phyloP scores from a whole-genome alignment of 768 basidiomycete species.

The Trametes cinnabarina region DNA sequence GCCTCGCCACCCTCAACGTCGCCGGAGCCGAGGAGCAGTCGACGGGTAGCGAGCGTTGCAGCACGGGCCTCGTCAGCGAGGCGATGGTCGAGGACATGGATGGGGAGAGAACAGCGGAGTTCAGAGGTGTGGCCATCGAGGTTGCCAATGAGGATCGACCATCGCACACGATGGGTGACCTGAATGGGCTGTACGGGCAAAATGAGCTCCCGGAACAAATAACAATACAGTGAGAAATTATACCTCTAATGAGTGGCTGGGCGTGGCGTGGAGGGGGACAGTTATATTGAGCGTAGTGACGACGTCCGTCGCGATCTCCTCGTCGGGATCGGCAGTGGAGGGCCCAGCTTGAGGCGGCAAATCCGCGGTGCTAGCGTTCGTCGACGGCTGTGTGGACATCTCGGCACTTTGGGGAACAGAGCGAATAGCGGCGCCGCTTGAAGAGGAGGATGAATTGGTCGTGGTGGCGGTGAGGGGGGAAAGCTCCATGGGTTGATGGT shows the following conservation, averaged over 20 bases:
- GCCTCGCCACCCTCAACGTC: conserved; percentile 33
- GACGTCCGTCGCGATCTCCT: conserved; percentile 41
- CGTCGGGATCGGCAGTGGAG: conserved; percentile 3
- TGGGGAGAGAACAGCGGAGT: conserved; percentile 88
- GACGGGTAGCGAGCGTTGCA: conserved; percentile 71
- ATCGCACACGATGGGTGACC: conserved; percentile 76
- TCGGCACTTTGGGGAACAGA: not conserved
- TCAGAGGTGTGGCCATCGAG: conserved; percentile 91
- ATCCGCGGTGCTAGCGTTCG: conserved; percentile 5
- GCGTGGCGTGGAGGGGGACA: conserved; percentile 60
- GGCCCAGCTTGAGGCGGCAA: conserved; percentile 13
- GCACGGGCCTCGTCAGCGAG: conserved; percentile 74
- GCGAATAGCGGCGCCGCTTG: conserved; percentile 6
- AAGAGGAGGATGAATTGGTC: conserved; percentile 24
- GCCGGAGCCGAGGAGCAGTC: conserved; percentile 53
- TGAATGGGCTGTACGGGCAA: conserved; percentile 49
- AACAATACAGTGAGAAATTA: not conserved
- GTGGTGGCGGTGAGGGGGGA: conserved; percentile 27
- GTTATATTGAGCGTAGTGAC: conserved; percentile 59
- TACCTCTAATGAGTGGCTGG: conserved; percentile 65
- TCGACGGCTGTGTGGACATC: conserved; percentile 3
- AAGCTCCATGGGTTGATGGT: conserved; percentile 21
- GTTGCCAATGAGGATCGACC: conserved; percentile 79
- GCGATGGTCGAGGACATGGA: conserved; percentile 75
- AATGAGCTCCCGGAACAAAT: not conserved